Evolutionary conservation across 805 yeast genomes (phyloP).

Genomic region (Huiozyma sinensis): DNA sequence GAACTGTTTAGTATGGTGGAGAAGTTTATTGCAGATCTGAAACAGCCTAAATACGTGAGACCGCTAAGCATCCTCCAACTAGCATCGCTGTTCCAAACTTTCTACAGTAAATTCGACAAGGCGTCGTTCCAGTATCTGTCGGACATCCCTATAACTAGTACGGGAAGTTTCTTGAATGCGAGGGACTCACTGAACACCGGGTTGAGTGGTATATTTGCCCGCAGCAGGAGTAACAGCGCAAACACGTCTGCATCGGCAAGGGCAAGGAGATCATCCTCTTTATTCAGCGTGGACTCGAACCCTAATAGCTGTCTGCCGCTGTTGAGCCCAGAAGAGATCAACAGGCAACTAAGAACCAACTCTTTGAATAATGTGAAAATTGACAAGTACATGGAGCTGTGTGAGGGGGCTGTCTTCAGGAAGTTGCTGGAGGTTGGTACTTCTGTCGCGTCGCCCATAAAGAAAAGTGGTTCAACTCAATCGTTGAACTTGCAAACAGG

Average conservation of each 20-base stretch:
- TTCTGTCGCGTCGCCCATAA: slow-evolving; percentile 13
- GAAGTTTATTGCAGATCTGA: slow-evolving; percentile 23
- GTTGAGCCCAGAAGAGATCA: slow-evolving; percentile 25
- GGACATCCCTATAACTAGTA: background rate
- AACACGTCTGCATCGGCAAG: slow-evolving; percentile 3
- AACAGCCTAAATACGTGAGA: slow-evolving; percentile 26
- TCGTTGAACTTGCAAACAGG: background rate
- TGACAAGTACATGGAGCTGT: slow-evolving; percentile 23
- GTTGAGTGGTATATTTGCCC: slow-evolving; percentile 26
- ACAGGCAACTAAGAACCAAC: slow-evolving; percentile 17
- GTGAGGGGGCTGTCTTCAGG: slow-evolving; percentile 23
- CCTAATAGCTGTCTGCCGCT: slow-evolving; percentile 15
- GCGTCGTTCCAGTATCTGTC: slow-evolving; percentile 20
- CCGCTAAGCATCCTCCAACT: slow-evolving; percentile 23
- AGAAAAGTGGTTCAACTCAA: background rate
- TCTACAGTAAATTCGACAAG: slow-evolving; percentile 24
- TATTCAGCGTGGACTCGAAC: slow-evolving; percentile 18
- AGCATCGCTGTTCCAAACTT: slow-evolving; percentile 23
- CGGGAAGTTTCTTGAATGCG: slow-evolving; percentile 12
- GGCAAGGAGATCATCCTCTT: slow-evolving; percentile 23
- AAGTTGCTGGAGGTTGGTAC: slow-evolving; percentile 25
- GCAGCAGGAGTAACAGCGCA: slow-evolving; percentile 23
- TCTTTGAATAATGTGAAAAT: slow-evolving; percentile 19
- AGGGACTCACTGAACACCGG: slow-evolving; percentile 27
- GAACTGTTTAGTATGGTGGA: slow-evolving; percentile 21